A percentile compares a stretch with the other conserved stretches of the same genome.
phyloP scores from a whole-genome alignment of 164 flowering plant species.

The Stephania japonica region DNA sequence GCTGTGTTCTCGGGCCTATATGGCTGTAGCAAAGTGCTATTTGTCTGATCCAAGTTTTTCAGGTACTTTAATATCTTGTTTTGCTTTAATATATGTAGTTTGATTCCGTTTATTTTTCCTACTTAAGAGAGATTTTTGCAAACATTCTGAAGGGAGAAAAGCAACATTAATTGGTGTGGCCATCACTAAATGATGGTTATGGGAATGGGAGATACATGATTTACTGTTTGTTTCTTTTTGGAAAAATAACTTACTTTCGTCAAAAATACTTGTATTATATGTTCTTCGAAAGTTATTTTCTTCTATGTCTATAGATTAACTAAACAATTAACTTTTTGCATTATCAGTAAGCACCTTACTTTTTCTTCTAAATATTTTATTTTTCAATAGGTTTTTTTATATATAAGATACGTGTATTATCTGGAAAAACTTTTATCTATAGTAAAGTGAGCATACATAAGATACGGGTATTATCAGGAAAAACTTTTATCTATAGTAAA shows the following conservation, averaged over 20 bases:
- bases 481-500: too few species aligned
- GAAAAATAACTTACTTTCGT: not conserved
- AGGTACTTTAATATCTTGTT: conserved; percentile 31
- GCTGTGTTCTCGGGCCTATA: conserved; percentile 79
- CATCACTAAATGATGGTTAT: not conserved
- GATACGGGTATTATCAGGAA: too few species aligned
- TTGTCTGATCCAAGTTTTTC: conserved; percentile 71
- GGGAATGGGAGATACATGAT: not conserved
- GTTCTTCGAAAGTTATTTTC: not conserved
- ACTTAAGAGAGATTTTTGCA: not conserved
- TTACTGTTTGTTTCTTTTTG: not conserved
- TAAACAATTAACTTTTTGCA: not conserved
- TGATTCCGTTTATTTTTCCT: not conserved
- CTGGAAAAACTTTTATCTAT: too few species aligned
- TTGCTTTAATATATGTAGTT: not conserved
- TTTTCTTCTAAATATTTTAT: too few species aligned
- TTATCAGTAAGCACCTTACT: too few species aligned
- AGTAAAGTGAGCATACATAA: too few species aligned
- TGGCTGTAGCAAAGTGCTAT: conserved; percentile 85
- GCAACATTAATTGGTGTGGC: too few species aligned
- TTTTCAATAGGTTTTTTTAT: too few species aligned
- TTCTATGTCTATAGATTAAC: not conserved
- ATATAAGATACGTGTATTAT: too few species aligned
- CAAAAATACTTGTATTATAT: not conserved
- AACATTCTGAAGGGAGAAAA: not conserved